These are phyloP conservation scores for Metarhizium humberi DNA, from an alignment of 2,329 filamentous ascomycete genomes.

Conservation along the genomic window DNA sequence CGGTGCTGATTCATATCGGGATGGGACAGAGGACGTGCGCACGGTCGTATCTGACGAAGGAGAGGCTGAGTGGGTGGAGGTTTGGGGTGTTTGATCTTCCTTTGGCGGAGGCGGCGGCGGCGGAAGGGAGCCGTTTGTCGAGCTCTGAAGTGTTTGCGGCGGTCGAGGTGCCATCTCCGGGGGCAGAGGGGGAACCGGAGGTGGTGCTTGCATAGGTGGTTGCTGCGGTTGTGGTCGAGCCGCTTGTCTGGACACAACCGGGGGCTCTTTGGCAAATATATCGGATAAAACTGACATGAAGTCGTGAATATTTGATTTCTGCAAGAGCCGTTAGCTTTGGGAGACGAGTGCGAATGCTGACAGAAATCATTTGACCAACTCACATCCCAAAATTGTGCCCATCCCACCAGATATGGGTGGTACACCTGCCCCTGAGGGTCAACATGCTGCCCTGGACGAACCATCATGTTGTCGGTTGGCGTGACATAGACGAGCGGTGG, in stretches of 20 bases:
- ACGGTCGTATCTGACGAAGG: slow-evolving; percentile 12
- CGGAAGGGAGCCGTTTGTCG: slow-evolving; percentile 23
- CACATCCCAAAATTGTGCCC: slow-evolving; percentile 85
- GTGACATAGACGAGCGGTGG: slow-evolving; percentile 82
- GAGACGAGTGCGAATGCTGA: not conserved
- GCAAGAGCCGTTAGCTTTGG: not conserved
- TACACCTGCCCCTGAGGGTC: slow-evolving; percentile 89
- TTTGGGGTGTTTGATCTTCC: slow-evolving; percentile 19
- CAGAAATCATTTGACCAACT: slow-evolving; percentile 20
- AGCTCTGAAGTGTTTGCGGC: slow-evolving; percentile 21
- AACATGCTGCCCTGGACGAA: slow-evolving; percentile 89
- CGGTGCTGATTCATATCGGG: slow-evolving; percentile 39
- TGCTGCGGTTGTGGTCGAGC: slow-evolving; percentile 27
- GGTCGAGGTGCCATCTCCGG: slow-evolving; percentile 46
- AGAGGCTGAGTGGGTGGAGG: slow-evolving; percentile 13
- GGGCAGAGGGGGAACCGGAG: slow-evolving; percentile 64
- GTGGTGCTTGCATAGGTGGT: slow-evolving; percentile 35
- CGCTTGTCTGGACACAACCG: slow-evolving; percentile 66
- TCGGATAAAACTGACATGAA: slow-evolving; percentile 75
- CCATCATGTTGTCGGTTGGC: slow-evolving; percentile 78
- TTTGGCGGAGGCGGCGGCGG: slow-evolving; percentile 42
- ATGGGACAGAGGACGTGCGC: slow-evolving; percentile 14
- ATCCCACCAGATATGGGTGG: slow-evolving; percentile 88
- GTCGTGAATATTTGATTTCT: slow-evolving; percentile 78
- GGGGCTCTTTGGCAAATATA: slow-evolving; percentile 90